Conservation (phyloP, 2,329 filamentous ascomycete genomes). For the Xylaria sp. region DNA sequence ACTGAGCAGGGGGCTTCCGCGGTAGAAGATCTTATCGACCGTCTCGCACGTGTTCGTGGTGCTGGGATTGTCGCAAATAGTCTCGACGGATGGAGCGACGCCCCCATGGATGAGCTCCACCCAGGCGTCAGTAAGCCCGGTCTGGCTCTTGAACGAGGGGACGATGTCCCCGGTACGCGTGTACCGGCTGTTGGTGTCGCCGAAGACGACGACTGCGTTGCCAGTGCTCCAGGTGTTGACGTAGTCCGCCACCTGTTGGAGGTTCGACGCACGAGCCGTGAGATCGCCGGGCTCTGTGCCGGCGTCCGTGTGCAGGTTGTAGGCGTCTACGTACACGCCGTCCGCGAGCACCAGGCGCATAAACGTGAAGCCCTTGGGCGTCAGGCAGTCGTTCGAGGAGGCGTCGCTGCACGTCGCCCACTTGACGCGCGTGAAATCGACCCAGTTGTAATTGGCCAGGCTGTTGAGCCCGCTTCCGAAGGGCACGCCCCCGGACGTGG, state of each 20-base stretch:
- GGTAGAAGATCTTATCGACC: slow-evolving; percentile 75
- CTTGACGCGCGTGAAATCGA: slow-evolving; percentile 66
- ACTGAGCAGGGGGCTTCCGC: slow-evolving; percentile 58
- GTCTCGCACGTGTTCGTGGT: slow-evolving; percentile 68
- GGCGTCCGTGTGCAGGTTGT: slow-evolving; percentile 75
- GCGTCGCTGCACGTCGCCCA: slow-evolving; percentile 69
- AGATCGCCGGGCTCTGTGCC: slow-evolving; percentile 65
- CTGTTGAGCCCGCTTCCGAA: slow-evolving; percentile 74
- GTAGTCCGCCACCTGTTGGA: slow-evolving; percentile 68
- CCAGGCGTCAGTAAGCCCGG: slow-evolving; percentile 69
- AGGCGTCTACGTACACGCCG: slow-evolving; percentile 69
- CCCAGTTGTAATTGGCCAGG: slow-evolving; percentile 67
- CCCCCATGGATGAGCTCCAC: slow-evolving; percentile 64
- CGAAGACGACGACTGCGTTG: slow-evolving; percentile 71
- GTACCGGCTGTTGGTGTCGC: slow-evolving; percentile 75
- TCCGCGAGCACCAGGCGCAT: slow-evolving; percentile 67
- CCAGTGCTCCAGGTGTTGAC: slow-evolving; percentile 66
- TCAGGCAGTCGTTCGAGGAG: slow-evolving; percentile 70
- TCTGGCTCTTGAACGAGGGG: slow-evolving; percentile 60
- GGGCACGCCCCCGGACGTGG: slow-evolving; percentile 72
- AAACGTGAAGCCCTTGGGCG: slow-evolving; percentile 76
- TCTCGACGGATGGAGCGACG: slow-evolving; percentile 57
- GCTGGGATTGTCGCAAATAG: slow-evolving; percentile 68
- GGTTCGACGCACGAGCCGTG: slow-evolving; percentile 66
- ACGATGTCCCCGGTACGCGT: slow-evolving; percentile 66